Percentiles rank a stretch among this genome's conserved stretches.
Conservation (phyloP, 345 rosid species). For the Populus simonii region DNA sequence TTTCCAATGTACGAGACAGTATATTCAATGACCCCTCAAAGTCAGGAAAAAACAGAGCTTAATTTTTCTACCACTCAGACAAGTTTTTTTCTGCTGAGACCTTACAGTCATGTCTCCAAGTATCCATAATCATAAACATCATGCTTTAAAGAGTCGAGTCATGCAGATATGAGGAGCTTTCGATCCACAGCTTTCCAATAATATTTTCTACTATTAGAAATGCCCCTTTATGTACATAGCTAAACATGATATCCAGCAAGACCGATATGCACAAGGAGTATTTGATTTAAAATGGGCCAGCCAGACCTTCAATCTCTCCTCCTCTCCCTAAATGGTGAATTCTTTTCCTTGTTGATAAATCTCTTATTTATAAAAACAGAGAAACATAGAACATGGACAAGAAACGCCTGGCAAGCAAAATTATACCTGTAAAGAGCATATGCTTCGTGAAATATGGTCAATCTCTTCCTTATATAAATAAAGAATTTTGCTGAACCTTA, state of each 20-base stretch:
- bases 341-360: not conserved
- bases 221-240: not conserved
- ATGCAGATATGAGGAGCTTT: not conserved
- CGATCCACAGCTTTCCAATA: not conserved
- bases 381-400: not conserved
- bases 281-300: not conserved
- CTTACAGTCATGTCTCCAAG: not conserved
- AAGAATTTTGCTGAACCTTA: constrained; percentile 41
- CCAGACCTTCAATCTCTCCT: not conserved
- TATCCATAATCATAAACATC: not conserved
- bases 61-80: not conserved
- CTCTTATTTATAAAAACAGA: not conserved
- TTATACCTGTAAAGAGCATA: constrained; percentile 55
- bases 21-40: not conserved
- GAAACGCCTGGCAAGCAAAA: not conserved
- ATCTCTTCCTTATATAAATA: constrained; percentile 48
- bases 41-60: not conserved
- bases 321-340: not conserved
- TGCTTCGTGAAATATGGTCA: constrained; percentile 34
- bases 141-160: not conserved
- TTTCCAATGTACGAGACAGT: not conserved
- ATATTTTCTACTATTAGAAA: not conserved
- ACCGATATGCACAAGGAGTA: not conserved
- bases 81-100: not conserved
- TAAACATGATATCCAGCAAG: not conserved